Evolutionary conservation across 2,329 filamentous ascomycete species (phyloP).

Genomic region (Xylaria arbuscula): DNA sequence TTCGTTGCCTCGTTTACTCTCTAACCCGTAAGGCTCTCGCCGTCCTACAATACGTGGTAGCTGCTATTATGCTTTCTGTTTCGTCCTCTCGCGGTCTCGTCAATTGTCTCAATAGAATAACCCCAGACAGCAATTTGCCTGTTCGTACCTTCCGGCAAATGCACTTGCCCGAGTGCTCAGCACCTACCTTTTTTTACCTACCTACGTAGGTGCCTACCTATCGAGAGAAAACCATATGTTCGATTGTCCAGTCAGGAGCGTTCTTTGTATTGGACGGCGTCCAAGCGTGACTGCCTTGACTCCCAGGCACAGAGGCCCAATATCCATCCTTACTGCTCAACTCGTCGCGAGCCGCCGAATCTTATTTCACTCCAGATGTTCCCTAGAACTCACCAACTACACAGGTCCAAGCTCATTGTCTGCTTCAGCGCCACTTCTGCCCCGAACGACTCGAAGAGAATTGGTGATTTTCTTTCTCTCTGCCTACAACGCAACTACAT

Average conservation of each 20-base stretch:
- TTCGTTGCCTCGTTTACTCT: not conserved
- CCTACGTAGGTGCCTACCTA: not conserved
- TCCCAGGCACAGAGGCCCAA: not conserved
- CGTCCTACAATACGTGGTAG: no score
- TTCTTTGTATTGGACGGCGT: not conserved
- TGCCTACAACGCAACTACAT: not conserved
- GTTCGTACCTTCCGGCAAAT: no score
- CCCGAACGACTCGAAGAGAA: not conserved
- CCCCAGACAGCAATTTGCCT: no score
- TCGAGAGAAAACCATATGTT: not conserved
- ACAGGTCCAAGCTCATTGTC: not conserved
- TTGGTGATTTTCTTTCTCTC: not conserved
- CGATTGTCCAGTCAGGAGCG: slow-evolving; percentile 15
- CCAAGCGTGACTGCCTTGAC: slow-evolving; percentile 5
- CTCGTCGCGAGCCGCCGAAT: not conserved
- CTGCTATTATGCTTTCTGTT: no score
- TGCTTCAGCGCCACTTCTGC: not conserved
- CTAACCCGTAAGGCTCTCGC: not conserved
- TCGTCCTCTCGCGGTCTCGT: not conserved
- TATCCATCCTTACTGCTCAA: not conserved
- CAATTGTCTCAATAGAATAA: not conserved
- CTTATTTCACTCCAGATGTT: not conserved
- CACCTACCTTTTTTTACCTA: not conserved
- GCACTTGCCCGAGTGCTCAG: not conserved
- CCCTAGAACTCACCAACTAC: not conserved